phyloP scores from a whole-genome alignment of 805 yeast genomes.

The Kuraishia borneana region DNA sequence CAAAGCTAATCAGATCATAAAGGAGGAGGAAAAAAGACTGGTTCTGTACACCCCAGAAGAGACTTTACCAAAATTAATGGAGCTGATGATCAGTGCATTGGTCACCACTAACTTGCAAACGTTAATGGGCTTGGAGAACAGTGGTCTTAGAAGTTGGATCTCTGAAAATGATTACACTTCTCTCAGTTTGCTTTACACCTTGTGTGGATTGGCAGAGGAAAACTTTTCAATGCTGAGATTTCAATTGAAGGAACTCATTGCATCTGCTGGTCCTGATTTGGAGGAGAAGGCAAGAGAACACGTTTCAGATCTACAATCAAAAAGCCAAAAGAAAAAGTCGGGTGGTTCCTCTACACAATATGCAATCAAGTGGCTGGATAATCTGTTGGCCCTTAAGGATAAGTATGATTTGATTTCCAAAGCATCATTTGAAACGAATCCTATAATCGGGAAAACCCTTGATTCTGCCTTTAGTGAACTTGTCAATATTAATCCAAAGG shows the following conservation, averaged over 20 bases:
- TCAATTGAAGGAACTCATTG: slow-evolving; percentile 34
- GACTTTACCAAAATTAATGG: slow-evolving; percentile 42
- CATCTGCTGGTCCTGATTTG: slow-evolving; percentile 31
- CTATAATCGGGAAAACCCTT: slow-evolving; percentile 38
- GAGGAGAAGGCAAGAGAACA: slow-evolving; percentile 16
- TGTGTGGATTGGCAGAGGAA: slow-evolving; percentile 42
- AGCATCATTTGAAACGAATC: slow-evolving; percentile 37
- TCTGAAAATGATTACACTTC: slow-evolving; percentile 30
- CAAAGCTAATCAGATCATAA: slow-evolving; percentile 38
- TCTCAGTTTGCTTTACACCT: slow-evolving; percentile 33
- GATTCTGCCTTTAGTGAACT: slow-evolving; percentile 53
- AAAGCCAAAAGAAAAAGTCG: slow-evolving; percentile 8
- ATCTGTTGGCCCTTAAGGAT: slow-evolving; percentile 37
- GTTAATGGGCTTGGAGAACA: slow-evolving; percentile 38
- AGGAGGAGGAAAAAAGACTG: slow-evolving; percentile 51
- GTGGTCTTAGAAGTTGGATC: slow-evolving; percentile 53
- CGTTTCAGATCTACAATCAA: slow-evolving; percentile 5
- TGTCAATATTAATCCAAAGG: slow-evolving; percentile 36
- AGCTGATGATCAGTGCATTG: slow-evolving; percentile 46
- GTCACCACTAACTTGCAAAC: slow-evolving; percentile 44
- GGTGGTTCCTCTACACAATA: slow-evolving; percentile 29
- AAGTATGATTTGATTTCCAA: slow-evolving; percentile 38
- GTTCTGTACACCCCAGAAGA: slow-evolving; percentile 40
- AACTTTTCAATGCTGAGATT: slow-evolving; percentile 36
- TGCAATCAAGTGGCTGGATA: slow-evolving; percentile 62